phyloP scores from a whole-genome alignment of 1,284 basidiomycete genomes.

The Pholiota adiposa region DNA sequence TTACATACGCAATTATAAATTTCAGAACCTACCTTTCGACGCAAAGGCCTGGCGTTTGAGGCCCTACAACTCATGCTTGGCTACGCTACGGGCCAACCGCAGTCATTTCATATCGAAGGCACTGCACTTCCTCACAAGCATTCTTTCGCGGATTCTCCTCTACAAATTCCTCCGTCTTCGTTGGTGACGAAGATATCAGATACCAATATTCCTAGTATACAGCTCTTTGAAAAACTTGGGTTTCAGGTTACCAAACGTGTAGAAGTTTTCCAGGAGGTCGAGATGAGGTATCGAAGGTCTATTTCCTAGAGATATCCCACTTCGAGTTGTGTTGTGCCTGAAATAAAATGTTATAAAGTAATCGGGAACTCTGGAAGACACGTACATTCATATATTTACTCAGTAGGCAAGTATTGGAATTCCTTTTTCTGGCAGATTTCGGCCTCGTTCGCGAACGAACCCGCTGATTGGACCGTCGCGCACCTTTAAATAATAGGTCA shows the following conservation, averaged over 20 bases:
- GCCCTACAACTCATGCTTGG: slow-evolving; percentile 69
- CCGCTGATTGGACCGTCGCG: no score
- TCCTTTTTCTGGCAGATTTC: no score
- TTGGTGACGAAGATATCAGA: slow-evolving; percentile 63
- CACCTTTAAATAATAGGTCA: no score
- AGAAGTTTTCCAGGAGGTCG: slow-evolving; percentile 75
- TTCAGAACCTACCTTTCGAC: slow-evolving; percentile 62
- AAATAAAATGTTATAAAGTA: no score
- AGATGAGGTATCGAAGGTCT: slow-evolving; percentile 50
- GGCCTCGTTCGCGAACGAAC: no score
- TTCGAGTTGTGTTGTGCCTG: no score
- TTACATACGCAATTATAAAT: no score
- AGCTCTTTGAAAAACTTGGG: slow-evolving; percentile 71
- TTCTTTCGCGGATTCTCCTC: slow-evolving; percentile 6
- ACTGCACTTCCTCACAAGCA: neutral
- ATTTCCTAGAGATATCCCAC: no score
- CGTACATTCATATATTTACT: no score
- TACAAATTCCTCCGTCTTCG: slow-evolving; percentile 18
- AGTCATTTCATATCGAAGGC: slow-evolving; percentile 21
- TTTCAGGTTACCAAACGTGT: slow-evolving; percentile 69
- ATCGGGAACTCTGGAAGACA: no score
- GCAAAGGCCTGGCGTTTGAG: slow-evolving; percentile 70
- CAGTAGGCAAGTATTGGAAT: no score
- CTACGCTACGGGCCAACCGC: slow-evolving; percentile 54
- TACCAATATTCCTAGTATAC: slow-evolving; percentile 58